These are phyloP conservation scores for Termitomyces sp. DNA, from an alignment of 768 basidiomycete species.

Conservation along the genomic window DNA sequence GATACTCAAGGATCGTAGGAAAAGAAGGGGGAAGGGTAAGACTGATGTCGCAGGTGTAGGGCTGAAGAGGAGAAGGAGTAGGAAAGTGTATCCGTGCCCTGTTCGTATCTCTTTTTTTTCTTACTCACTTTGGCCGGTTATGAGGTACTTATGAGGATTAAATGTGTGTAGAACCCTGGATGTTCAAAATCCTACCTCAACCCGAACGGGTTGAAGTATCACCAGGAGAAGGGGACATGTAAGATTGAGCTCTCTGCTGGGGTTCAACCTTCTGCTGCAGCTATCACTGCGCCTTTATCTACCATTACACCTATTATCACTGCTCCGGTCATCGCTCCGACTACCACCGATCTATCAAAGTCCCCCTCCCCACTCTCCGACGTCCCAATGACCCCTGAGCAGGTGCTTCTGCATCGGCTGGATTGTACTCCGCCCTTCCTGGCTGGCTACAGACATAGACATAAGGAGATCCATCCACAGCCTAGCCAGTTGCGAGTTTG, in stretches of 20 bases:
- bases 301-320: not conserved
- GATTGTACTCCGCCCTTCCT: not conserved
- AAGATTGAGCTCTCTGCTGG: slow-evolving; percentile 26
- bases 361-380: no score
- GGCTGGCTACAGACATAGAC: no score
- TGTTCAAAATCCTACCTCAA: slow-evolving; percentile 64
- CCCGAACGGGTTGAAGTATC: slow-evolving; percentile 64
- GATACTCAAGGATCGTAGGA: not conserved
- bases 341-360: no score
- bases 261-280: not conserved
- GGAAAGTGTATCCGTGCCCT: slow-evolving; percentile 45
- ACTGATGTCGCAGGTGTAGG: not conserved
- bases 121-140: not conserved
- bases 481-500: not conserved
- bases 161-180: slow-evolving; percentile 29
- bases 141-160: not conserved
- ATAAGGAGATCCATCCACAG: not conserved
- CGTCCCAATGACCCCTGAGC: not conserved
- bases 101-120: slow-evolving; percentile 23
- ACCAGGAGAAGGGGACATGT: slow-evolving; percentile 63
- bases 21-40: slow-evolving; percentile 6
- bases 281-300: not conserved
- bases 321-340: not conserved
- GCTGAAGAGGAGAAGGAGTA: slow-evolving; percentile 20
- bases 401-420: not conserved